Percentiles rank a stretch among this genome's conserved stretches.
These are phyloP conservation scores for Veloboletus limbatus DNA, from an alignment of 1,284 basidiomycete genomes.

Conservation along the genomic window DNA sequence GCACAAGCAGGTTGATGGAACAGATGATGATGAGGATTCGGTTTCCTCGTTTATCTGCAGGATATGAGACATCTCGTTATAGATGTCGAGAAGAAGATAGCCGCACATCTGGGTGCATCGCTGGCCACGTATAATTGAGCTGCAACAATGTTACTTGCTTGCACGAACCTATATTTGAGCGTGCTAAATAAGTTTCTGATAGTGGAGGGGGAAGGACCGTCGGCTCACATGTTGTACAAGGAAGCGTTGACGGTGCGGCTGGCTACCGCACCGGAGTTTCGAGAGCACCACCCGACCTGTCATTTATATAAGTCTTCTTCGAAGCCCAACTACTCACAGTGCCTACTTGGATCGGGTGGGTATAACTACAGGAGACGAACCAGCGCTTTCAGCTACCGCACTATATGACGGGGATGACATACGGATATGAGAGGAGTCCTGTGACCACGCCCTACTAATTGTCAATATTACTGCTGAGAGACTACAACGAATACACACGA, in stretches of 20 bases:
- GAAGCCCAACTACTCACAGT: too few relatives aligned
- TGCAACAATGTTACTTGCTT: slow-evolving; percentile 44
- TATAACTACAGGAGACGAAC: slow-evolving; percentile 17
- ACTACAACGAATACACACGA: slow-evolving; percentile 4
- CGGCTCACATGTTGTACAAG: slow-evolving; percentile 49
- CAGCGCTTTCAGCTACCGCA: neutral
- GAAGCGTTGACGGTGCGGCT: slow-evolving; percentile 55
- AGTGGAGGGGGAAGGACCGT: neutral
- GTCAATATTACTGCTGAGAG: neutral
- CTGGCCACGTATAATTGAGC: slow-evolving; percentile 46
- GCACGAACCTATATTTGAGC: slow-evolving; percentile 37
- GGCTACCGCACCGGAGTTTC: slow-evolving; percentile 53
- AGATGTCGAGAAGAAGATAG: neutral
- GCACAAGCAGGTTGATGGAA: slow-evolving; percentile 42
- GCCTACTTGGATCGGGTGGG: slow-evolving; percentile 39
- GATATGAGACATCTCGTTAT: neutral
- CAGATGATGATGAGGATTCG: slow-evolving; percentile 45
- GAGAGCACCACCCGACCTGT: slow-evolving; percentile 54
- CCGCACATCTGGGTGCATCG: slow-evolving; percentile 47
- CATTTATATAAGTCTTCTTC: slow-evolving; percentile 5
- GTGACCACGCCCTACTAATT: slow-evolving; percentile 27
- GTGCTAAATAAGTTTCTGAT: neutral
- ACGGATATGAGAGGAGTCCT: slow-evolving; percentile 36
- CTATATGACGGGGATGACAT: slow-evolving; percentile 9
- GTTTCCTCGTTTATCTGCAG: slow-evolving; percentile 49